Evolutionary conservation across 345 rosid genomes (phyloP).

Genomic region (Sisymbrium irio): DNA sequence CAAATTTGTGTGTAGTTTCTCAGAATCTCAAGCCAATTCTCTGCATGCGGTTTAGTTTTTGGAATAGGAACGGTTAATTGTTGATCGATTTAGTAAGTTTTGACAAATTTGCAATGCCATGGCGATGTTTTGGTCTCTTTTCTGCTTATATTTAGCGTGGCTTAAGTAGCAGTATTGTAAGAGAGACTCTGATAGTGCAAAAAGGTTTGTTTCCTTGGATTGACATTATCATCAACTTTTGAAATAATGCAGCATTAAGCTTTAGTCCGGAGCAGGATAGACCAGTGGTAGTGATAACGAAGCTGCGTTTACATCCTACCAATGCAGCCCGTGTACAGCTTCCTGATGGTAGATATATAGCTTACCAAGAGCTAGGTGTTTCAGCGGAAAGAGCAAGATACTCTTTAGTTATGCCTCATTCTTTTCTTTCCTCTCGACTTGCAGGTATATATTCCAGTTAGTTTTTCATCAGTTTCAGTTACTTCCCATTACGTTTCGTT

Average conservation of each 20-base stretch:
- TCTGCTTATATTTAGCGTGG: neutral
- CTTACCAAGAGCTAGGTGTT: constrained; percentile 75
- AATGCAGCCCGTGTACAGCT: constrained; percentile 58
- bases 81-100: neutral
- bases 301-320: constrained; percentile 65
- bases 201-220: constrained; percentile 1
- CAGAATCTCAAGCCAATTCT: neutral
- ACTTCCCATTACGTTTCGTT: neutral
- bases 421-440: constrained; percentile 86
- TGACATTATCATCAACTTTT: constrained; percentile 11
- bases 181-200: neutral
- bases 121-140: neutral
- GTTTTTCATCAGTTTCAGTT: constrained; percentile 3
- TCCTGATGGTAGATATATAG: constrained; percentile 86
- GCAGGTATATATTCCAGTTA: constrained; percentile 52
- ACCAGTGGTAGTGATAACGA: constrained; percentile 33
- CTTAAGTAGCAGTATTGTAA: neutral
- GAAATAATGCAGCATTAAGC: constrained; percentile 55
- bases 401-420: constrained; percentile 66
- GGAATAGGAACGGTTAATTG: too few species aligned
- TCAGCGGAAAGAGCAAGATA: constrained; percentile 67
- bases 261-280: constrained; percentile 43
- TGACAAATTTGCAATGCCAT: neutral
- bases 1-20: neutral
- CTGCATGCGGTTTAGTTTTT: neutral